Evolutionary conservation across 169 alveolate genomes (phyloP), one percentile per base, ranked within the genome.

Genomic region (Theileria annulata): DNA sequence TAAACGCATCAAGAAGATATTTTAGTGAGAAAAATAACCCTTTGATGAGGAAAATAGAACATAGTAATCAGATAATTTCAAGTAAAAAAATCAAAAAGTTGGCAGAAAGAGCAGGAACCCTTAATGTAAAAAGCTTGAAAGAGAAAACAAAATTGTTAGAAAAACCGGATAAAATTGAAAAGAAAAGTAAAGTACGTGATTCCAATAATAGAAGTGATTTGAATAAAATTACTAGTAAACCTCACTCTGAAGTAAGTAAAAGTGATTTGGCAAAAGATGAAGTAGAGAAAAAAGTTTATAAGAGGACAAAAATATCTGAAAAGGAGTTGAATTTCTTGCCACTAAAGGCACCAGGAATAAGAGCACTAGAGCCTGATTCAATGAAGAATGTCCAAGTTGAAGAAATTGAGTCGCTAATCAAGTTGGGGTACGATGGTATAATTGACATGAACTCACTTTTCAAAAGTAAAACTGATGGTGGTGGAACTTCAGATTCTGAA

Each of bases 111-210:
- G 48, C 64, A 87, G 71, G 88, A 87, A 75, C 71, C 77, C 62
- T 81, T 91, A 54, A 49, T 74, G 42, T 56, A 66, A 2, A 79
- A 82, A 31, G 82, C 67, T 64, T 86, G 83, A 51, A 84, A 88
- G 30, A 90, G 87, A 21, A 77, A 68, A n/a, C 92, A 92, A 59
- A 92, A 92, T 73, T 79, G 69, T 10, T 77, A 64, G 33, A 85
- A 83, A 30, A 79, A 85, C 73, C 74, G 68, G 42, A 87, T 81
- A 58, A 75, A 92, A 1, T 91, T 71, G 68, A 77, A 79, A 72
- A 92, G 90, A 79, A 75, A 62, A 17, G 56, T 62, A 15, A 89
- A 94, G 56, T 5, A 21, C 31, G 23, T 5, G 73, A 19, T 21
- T n/a, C 17, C 0, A 19, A 21, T 3, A 62, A 48, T 56, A 28